Evolutionary conservation across 2,329 filamentous ascomycete species (phyloP), one percentile per base, ranked within the genome.

Genomic region (Thielaviopsis punctulata): DNA sequence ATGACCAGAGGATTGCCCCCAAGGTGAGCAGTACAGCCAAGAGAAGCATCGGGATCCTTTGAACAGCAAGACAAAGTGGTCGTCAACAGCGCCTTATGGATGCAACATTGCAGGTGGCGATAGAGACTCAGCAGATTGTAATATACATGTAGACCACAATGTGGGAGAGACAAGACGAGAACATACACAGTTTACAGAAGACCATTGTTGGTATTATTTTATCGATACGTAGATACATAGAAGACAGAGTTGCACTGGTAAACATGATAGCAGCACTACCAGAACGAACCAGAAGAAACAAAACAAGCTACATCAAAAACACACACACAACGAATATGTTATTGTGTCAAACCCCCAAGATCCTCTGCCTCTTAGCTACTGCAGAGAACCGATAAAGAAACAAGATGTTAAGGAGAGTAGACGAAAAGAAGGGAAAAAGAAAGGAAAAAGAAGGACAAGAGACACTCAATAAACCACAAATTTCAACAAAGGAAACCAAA

Each of bases 331-430:
- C 30, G n/a, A n/a, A n/a, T 12, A 6, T 36, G 4, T 36, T 36
- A 12, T 6, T 12, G 8, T 36, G 30, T 6, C 12, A 36, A 36
- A 36, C 33, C 33, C 33, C 33, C 33, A 8, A 18, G 33, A 39
- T 39, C 33, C 33, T 18, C 33, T n/a, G 33, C 33, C 8, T 3
- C 15, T 39, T 4, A n/a, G 18, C 33, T n/a, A 39, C 10, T 5
- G 15, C 9, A n/a, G 33, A 39, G 33, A n/a, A n/a, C 33, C 33
- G 18, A 54, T 52, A 53, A 54, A 50, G 22, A 56, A 33, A 33
- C 13, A 36, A 18, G 15, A 19, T 9, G 36, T 25, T 25, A 51
- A 27, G 4, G n/a, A 49, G 18, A 23, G 21, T 22, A 51, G 25
- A 43, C 8, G 48, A 41, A 22, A 25, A 49, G 36, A 33, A 49